Evolutionary conservation across 140 eudicot species (phyloP).

Genomic region (Cichorium intybus): DNA sequence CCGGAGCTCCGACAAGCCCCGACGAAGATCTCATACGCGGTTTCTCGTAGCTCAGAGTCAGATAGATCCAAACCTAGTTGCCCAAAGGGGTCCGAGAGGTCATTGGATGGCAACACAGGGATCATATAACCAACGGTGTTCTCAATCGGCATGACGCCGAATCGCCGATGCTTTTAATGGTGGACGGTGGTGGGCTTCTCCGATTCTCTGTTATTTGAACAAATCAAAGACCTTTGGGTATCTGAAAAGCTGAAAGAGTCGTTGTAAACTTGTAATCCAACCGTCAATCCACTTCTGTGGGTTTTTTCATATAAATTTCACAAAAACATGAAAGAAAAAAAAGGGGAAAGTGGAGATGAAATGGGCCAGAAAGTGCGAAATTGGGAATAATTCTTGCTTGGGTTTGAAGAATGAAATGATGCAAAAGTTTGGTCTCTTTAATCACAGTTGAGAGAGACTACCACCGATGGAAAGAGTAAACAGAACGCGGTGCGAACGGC

Average conservation of each 20-base stretch:
- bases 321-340: not conserved
- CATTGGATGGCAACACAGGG: conserved; percentile 16
- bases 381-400: conserved; percentile 23
- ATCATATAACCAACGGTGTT: conserved; percentile 12
- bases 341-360: not conserved
- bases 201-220: not conserved
- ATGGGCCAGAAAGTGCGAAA: not conserved
- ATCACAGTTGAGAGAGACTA: too few species aligned
- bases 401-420: conserved; percentile 25
- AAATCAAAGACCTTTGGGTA: conserved; percentile 5
- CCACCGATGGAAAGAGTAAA: conserved; percentile 24
- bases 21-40: conserved; percentile 80
- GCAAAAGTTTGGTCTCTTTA: not conserved
- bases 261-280: not conserved
- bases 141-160: conserved; percentile 26
- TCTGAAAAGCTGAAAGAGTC: not conserved
- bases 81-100: conserved; percentile 52
- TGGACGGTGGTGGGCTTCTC: not conserved
- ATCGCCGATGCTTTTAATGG: not conserved
- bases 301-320: not conserved
- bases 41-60: conserved; percentile 75
- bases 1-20: conserved; percentile 92
- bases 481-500: conserved; percentile 27
- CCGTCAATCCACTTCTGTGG: not conserved
- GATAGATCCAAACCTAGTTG: conserved; percentile 41